Conservation (phyloP, 139 green algal species). For the Coelastrella sp. region DNA sequence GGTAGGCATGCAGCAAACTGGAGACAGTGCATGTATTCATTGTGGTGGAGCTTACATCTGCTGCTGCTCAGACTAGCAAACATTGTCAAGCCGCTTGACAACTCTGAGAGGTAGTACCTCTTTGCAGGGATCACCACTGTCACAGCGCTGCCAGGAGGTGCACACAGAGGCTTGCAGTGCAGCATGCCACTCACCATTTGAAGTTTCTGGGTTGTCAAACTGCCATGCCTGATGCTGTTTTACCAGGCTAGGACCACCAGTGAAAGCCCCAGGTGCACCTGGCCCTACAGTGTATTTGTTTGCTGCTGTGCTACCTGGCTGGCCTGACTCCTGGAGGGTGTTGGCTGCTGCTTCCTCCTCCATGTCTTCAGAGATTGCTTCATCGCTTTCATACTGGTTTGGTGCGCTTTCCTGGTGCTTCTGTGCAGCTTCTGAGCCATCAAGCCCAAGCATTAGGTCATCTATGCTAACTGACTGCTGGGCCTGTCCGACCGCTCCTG, state of each 20-base stretch:
- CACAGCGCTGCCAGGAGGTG: background rate
- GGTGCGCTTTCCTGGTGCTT: background rate
- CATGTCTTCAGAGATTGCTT: background rate
- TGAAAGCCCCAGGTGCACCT: conserved; percentile 11
- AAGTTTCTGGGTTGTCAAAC: conserved; percentile 6
- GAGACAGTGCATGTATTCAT: too few species aligned
- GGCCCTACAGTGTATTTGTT: background rate
- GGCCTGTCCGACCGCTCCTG: background rate
- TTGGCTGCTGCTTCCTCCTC: background rate
- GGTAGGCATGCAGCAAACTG: too few species aligned
- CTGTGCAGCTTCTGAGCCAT: background rate
- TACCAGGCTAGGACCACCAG: conserved; percentile 12
- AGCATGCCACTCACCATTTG: conserved; percentile 1
- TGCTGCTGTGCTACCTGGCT: background rate
- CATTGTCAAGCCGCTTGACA: background rate
- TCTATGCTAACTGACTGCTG: background rate
- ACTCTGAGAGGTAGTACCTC: too few species aligned
- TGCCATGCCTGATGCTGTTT: conserved; percentile 20
- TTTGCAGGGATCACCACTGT: background rate
- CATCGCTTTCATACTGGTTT: background rate
- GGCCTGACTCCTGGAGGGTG: background rate
- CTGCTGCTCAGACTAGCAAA: background rate
- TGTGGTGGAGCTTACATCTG: too few species aligned
- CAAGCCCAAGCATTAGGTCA: background rate
- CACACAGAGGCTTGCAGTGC: background rate